Percentiles rank a stretch among this genome's conserved stretches.
Evolutionary conservation across 345 rosid genomes (phyloP).

Genomic region (Atalantia buxifolia): DNA sequence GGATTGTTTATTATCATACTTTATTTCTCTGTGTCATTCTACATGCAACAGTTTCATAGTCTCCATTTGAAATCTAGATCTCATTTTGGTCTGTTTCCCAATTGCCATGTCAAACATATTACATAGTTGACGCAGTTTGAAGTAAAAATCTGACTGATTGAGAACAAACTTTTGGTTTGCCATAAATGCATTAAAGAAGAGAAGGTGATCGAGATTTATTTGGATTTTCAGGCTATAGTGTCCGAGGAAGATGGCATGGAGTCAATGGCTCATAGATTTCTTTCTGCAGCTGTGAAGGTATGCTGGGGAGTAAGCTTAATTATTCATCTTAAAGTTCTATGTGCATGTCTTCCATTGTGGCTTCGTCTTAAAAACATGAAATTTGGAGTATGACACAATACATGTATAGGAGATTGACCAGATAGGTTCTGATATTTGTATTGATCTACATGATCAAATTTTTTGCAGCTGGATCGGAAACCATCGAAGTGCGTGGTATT

Average conservation of each 20-base stretch:
- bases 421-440: not conserved
- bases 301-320: not conserved
- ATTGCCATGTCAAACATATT: not conserved
- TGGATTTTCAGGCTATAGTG: conserved; percentile 62
- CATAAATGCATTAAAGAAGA: not conserved
- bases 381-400: not conserved
- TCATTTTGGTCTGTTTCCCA: not conserved
- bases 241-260: conserved; percentile 99
- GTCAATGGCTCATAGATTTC: conserved; percentile 87
- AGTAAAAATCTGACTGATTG: not conserved
- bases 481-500: conserved; percentile 94
- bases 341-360: not conserved
- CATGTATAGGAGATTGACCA: not conserved
- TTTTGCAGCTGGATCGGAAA: conserved; percentile 82
- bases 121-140: not conserved
- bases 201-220: not conserved
- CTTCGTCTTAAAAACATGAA: not conserved
- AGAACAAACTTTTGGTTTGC: not conserved
- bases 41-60: not conserved
- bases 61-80: not conserved
- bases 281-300: conserved; percentile 95
- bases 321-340: not conserved
- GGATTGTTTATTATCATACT: not conserved
- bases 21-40: not conserved
- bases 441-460: conserved; percentile 10